Conservation (phyloP, 371 early-diverging fungal species). For the Mortierella polycephala region DNA sequence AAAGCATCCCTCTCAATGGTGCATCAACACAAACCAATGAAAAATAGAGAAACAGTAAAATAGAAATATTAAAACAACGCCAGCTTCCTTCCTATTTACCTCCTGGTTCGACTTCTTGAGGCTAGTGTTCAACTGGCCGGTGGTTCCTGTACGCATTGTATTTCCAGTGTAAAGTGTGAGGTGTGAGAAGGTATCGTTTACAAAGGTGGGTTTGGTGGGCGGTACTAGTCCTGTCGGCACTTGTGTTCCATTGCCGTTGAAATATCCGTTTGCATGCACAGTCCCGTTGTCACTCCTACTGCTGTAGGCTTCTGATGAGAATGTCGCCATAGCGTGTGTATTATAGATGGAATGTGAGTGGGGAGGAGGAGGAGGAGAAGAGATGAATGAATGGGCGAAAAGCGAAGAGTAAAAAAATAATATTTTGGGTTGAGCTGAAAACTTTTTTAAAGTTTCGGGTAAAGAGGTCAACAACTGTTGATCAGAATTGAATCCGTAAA, state of each 20-base stretch:
- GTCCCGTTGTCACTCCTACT: not conserved
- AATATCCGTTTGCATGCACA: constrained; percentile 3
- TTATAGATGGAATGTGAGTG: not conserved
- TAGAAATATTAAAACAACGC: not conserved
- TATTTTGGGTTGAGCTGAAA: not conserved
- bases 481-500: too few relatives aligned
- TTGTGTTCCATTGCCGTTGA: constrained; percentile 10
- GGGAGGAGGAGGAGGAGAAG: constrained; percentile 5
- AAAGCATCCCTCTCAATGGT: too few relatives aligned
- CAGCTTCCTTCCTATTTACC: constrained; percentile 35
- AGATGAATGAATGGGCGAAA: not conserved
- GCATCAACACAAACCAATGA: too few relatives aligned
- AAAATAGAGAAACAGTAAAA: not conserved
- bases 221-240: not conserved
- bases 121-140: constrained; percentile 47
- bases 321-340: constrained; percentile 14
- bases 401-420: constrained; percentile 1
- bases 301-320: constrained; percentile 27
- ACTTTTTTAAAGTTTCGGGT: not conserved
- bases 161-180: constrained; percentile 65
- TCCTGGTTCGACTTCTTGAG: constrained; percentile 63
- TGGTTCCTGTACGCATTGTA: constrained; percentile 62
- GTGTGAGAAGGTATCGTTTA: constrained; percentile 50
- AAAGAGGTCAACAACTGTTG: not conserved
- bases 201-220: constrained; percentile 10